phyloP scores from a whole-genome alignment of 2,329 filamentous ascomycete genomes.

The Fusarium piperis region DNA sequence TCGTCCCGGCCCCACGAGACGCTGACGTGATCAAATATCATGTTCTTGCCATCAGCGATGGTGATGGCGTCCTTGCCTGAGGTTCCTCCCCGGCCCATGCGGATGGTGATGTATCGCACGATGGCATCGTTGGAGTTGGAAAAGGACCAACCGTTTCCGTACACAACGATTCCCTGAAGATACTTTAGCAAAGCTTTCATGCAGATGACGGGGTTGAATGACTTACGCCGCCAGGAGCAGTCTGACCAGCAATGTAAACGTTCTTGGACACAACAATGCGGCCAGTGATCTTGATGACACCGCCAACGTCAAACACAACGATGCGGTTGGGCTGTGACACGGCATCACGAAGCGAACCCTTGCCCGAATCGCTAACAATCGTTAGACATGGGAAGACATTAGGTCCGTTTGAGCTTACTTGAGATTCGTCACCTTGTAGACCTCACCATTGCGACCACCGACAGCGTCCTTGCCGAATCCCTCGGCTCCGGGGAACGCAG shows the following conservation, averaged over 20 bases:
- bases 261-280: conserved; percentile 56
- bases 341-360: conserved; percentile 49
- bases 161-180: conserved; percentile 56
- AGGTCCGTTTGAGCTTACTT: conserved; percentile 33
- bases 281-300: conserved; percentile 56
- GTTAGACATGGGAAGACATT: neutral
- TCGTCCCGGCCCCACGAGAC: conserved; percentile 66
- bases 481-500: conserved; percentile 52
- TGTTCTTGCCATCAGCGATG: conserved; percentile 61
- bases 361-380: conserved; percentile 46
- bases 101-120: conserved; percentile 64
- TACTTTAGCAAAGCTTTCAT: neutral
- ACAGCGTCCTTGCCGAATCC: conserved; percentile 42
- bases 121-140: conserved; percentile 63
- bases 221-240: conserved; percentile 57
- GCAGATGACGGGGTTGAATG: neutral
- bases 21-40: conserved; percentile 66
- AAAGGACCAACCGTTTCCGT: conserved; percentile 64
- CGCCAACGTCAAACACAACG: conserved; percentile 58
- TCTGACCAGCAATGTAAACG: conserved; percentile 59
- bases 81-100: conserved; percentile 61
- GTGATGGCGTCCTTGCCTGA: conserved; percentile 63
- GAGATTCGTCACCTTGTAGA: conserved; percentile 51
- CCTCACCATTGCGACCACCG: conserved; percentile 48
- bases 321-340: conserved; percentile 55